Evolutionary conservation across 1,139 yeast species (phyloP).

Genomic region (Pichia sp.): DNA sequence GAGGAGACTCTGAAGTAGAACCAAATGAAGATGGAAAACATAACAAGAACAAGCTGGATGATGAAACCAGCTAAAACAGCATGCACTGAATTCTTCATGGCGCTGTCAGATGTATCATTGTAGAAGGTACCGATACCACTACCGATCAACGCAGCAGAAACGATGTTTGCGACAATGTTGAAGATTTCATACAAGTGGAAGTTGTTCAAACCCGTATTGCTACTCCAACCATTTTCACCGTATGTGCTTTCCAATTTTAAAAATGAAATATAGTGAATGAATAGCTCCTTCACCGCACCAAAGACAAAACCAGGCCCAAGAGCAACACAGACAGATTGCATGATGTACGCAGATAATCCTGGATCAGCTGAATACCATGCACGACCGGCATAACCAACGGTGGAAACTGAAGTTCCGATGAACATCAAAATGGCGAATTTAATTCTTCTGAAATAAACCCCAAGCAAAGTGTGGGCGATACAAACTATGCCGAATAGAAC

Average conservation of each 20-base stretch:
- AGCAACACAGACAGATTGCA: slow-evolving; percentile 4
- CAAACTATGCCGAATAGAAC: slow-evolving; percentile 2
- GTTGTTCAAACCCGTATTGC: not conserved
- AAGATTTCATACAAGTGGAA: not conserved
- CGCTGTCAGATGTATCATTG: not conserved
- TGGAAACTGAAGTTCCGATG: not conserved
- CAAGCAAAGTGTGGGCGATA: not conserved
- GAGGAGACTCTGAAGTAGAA: not conserved
- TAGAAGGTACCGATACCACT: slow-evolving; percentile 4
- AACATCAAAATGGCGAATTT: not conserved
- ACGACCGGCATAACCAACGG: slow-evolving; percentile 6
- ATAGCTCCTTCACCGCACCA: not conserved
- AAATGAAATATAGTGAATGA: not conserved
- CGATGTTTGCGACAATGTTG: not conserved
- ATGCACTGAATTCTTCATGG: not conserved
- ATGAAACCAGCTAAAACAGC: slow-evolving; percentile 1
- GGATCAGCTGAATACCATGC: not conserved
- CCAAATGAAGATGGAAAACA: not conserved
- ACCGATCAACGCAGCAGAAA: slow-evolving; percentile 1
- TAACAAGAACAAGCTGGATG: not conserved
- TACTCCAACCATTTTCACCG: not conserved
- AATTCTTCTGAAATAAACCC: slow-evolving; percentile 1
- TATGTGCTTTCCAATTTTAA: not conserved
- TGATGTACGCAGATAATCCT: not conserved
- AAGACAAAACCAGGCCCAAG: slow-evolving; percentile 4